phyloP scores from a whole-genome alignment of 2,329 filamentous ascomycete genomes.

The Podosphaera xanthii region DNA sequence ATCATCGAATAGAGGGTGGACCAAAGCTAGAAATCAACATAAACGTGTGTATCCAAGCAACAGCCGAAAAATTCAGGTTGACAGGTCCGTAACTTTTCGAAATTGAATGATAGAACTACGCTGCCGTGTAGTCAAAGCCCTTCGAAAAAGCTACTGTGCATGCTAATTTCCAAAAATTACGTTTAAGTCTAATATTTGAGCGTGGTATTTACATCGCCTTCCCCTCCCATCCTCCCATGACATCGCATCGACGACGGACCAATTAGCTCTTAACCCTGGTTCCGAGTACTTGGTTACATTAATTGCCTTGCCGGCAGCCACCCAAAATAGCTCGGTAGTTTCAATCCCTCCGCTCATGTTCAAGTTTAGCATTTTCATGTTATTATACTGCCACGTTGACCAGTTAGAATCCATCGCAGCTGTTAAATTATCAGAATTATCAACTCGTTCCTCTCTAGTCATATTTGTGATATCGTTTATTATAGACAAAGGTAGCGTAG shows the following conservation, averaged over 20 bases:
- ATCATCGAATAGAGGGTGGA: no score
- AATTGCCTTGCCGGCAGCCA: not conserved
- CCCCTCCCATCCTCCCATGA: constrained; percentile 7
- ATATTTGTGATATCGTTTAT: not conserved
- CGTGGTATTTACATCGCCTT: constrained; percentile 5
- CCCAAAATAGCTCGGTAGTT: not conserved
- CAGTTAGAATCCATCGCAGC: constrained; percentile 1
- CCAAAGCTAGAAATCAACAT: no score
- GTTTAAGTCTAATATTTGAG: no score
- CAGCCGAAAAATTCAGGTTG: no score
- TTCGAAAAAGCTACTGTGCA: no score
- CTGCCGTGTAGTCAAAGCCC: no score
- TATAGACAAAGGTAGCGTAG: constrained; percentile 3
- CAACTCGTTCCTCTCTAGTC: not conserved
- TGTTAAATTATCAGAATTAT: not conserved
- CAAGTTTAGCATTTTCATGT: constrained; percentile 5
- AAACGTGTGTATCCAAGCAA: no score
- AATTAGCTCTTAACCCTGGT: constrained; percentile 5
- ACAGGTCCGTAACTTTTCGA: no score
- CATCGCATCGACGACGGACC: constrained; percentile 6
- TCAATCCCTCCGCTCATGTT: constrained; percentile 6
- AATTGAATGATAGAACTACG: no score
- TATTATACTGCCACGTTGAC: constrained; percentile 1
- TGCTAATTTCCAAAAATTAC: no score
- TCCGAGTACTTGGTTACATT: constrained; percentile 6